Evolutionary conservation across 805 yeast genomes (phyloP).

Genomic region (Lipomyces yamanashiensis): DNA sequence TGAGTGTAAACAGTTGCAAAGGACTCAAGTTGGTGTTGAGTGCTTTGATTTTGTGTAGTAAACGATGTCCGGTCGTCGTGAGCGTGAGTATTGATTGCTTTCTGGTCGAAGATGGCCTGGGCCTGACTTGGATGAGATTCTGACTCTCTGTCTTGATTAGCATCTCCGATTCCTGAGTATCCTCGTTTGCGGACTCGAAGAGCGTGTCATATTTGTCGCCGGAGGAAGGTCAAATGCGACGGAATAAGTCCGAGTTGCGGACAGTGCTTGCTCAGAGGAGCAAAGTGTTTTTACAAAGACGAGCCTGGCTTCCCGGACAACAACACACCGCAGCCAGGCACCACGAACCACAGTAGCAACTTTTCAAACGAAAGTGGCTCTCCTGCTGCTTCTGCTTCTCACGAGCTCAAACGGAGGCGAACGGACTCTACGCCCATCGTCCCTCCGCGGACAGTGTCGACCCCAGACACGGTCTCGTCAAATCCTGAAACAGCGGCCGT

Average conservation of each 20-base stretch:
- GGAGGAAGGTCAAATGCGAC: conserved; percentile 37
- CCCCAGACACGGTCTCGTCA: neutral
- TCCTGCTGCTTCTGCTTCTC: neutral
- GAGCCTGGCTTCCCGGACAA: conserved; percentile 9
- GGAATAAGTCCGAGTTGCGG: conserved; percentile 32
- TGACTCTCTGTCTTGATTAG: neutral
- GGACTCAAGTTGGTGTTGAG: no score
- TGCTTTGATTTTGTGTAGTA: no score
- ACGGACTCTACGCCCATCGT: neutral
- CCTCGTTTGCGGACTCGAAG: conserved; percentile 35
- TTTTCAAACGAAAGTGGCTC: neutral
- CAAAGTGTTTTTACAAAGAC: conserved; percentile 33
- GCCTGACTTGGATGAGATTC: neutral
- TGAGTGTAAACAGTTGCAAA: no score
- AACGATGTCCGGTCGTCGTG: conserved; percentile 10
- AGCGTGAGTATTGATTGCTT: conserved; percentile 1
- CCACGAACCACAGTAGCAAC: neutral
- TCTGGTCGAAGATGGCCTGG: neutral
- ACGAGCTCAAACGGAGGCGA: conserved; percentile 1
- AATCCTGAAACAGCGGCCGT: neutral
- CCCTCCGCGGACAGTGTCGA: neutral
- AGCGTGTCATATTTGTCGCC: conserved; percentile 36
- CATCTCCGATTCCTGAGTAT: conserved; percentile 36
- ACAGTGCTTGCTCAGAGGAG: conserved; percentile 34
- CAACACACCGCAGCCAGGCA: neutral